Conservation (phyloP, 192 early-diverging fungal genomes). For the Obelidium mucronatum region DNA sequence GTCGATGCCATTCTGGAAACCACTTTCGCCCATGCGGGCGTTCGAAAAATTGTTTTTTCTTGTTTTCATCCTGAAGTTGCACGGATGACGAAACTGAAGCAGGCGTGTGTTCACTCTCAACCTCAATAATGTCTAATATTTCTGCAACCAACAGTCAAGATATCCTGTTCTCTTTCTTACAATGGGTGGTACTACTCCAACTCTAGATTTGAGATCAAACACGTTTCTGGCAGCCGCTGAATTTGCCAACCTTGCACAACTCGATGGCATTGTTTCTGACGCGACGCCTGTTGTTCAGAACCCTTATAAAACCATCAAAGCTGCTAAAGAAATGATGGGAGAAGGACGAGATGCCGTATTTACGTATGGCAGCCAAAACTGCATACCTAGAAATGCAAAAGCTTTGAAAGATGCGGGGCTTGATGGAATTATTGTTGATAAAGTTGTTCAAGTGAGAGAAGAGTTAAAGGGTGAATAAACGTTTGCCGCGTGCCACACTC, state of each 20-base stretch:
- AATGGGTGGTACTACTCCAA: constrained; percentile 75
- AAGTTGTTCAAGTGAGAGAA: constrained; percentile 12
- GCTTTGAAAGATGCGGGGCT: constrained; percentile 2
- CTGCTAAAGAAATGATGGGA: constrained; percentile 27
- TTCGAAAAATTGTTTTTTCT: constrained; percentile 87
- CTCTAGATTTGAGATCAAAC: constrained; percentile 84
- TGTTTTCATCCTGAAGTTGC: constrained; percentile 93
- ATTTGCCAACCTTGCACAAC: constrained; percentile 74
- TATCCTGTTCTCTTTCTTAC: constrained; percentile 94
- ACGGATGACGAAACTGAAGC: constrained; percentile 84
- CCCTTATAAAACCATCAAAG: background rate
- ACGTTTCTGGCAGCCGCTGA: constrained; percentile 79
- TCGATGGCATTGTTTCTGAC: constrained; percentile 83
- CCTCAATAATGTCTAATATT: background rate
- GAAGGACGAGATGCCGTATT: constrained; percentile 2
- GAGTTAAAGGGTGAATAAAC: constrained; percentile 8
- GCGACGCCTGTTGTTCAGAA: constrained; percentile 35
- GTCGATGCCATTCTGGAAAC: constrained; percentile 85
- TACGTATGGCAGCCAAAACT: constrained; percentile 36
- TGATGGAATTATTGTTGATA: constrained; percentile 35
- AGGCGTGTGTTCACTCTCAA: constrained; percentile 43
- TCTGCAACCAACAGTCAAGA: constrained; percentile 51
- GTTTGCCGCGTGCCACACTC: no score
- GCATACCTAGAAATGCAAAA: constrained; percentile 24
- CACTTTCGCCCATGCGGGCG: constrained; percentile 64